Percentiles rank a stretch among this genome's conserved stretches.
Conservation (phyloP, 2,329 filamentous ascomycete species). For the Ciborinia camelliae region DNA sequence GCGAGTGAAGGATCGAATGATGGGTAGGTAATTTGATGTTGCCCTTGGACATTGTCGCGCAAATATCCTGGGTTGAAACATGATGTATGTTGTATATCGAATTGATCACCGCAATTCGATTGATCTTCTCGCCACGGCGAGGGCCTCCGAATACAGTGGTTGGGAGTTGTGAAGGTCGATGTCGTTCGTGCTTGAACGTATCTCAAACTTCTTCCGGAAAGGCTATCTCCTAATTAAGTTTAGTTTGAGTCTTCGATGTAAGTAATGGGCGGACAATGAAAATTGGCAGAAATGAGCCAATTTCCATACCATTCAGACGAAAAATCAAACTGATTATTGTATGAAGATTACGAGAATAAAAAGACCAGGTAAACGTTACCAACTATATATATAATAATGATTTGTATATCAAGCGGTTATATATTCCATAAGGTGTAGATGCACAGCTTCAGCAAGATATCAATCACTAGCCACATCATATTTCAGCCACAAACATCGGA, state of each 20-base stretch:
- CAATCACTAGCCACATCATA: background rate
- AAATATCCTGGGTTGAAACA: slow-evolving; percentile 66
- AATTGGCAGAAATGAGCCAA: background rate
- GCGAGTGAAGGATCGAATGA: slow-evolving; percentile 43
- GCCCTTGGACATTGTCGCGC: slow-evolving; percentile 43
- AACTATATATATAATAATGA: no score
- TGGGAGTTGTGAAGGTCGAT: slow-evolving; percentile 5
- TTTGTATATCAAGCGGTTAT: background rate
- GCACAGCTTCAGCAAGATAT: background rate
- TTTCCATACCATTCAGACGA: background rate
- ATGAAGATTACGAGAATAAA: background rate
- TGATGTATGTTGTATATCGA: slow-evolving; percentile 36
- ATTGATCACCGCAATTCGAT: slow-evolving; percentile 15
- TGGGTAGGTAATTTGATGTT: slow-evolving; percentile 48
- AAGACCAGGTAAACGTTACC: background rate
- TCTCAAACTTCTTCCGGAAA: slow-evolving; percentile 16
- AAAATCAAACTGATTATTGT: background rate
- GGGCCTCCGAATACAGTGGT: slow-evolving; percentile 8
- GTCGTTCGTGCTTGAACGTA: slow-evolving; percentile 16
- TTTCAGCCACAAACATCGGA: background rate
- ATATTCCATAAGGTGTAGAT: background rate
- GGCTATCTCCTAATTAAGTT: slow-evolving; percentile 14
- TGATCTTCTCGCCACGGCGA: slow-evolving; percentile 22
- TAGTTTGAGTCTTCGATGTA: slow-evolving; percentile 9
- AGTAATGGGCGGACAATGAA: background rate